Evolutionary conservation across 1,284 basidiomycete species (phyloP), one percentile per base, ranked within the genome.

Genomic region (Moesziomyces globuligerus): DNA sequence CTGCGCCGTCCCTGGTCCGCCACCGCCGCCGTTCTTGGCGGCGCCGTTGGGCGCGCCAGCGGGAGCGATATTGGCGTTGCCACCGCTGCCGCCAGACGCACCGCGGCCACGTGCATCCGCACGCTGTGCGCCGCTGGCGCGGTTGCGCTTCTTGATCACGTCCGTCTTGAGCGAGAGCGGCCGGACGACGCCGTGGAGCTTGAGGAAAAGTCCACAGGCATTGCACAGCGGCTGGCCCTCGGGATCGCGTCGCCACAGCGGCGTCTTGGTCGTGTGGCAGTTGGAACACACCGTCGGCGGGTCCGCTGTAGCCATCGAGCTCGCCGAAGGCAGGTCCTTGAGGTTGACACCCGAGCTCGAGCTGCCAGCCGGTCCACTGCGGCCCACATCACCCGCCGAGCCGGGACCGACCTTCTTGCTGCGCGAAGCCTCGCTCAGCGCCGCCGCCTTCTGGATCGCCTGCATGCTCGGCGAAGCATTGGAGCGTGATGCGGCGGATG

Each of bases 141-240:
- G 71, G 58, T 83, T 83, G 9, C 94, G 87, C 86, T 96, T 97
- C 89, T 97, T 97, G 84, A 97, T 97, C 41, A 96, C 91, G 82
- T 97, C 94, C 23, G 94, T 96, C 87, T 96, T 97, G 66, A 97
- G 87, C 45, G 93, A 94, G 68, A 96, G 84, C 7, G 94, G 94
- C 52, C 94, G 88, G 17, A 94, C 92, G 37, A 96, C 93, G 40
- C 94, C 94, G 78, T 97, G 94, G 43, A 97, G 85, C 89, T 96
- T 96, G 90, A 92, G 81, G 59, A 74, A 60, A 28, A 83, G 58
- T 43, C 84, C 83, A 55, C 84, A 84, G 3, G 83, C 83, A 56
- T 84, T 84, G 74, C 84, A 97, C 57, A 97, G 84, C 29, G 94
- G 94, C 81, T 95, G 92, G 23, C 94, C 94, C 71, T 97, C 93